A percentile compares a stretch with the other conserved stretches of the same genome.
These are phyloP conservation scores for Gautieria morchelliformis DNA, from an alignment of 768 basidiomycete genomes.

Conservation along the genomic window DNA sequence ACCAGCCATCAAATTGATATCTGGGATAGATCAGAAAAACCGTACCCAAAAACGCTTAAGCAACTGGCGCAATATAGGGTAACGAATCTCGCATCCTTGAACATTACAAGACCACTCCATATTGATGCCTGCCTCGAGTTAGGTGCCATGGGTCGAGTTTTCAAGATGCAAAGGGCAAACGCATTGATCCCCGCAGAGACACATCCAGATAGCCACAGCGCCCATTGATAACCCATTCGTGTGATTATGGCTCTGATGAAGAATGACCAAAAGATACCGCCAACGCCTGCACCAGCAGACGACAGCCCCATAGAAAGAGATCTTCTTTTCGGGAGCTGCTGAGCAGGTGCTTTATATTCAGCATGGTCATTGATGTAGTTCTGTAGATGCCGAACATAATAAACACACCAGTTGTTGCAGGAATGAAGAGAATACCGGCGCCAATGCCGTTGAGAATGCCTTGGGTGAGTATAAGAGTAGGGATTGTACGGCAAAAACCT, in stretches of 20 bases:
- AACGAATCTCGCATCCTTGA: constrained; percentile 5
- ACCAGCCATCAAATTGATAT: background rate
- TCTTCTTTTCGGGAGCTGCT: background rate
- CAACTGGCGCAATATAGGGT: constrained; percentile 5
- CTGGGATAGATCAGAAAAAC: background rate
- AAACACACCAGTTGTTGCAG: background rate
- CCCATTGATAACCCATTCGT: constrained; percentile 4
- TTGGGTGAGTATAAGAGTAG: constrained; percentile 3
- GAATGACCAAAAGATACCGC: constrained; percentile 9
- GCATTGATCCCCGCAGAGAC: background rate
- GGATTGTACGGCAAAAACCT: constrained; percentile 4
- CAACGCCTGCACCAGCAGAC: constrained; percentile 2
- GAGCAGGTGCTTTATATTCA: background rate
- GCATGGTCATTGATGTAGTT: background rate
- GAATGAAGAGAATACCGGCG: constrained; percentile 3
- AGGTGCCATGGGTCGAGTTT: background rate
- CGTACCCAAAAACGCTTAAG: constrained; percentile 6
- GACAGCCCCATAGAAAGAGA: background rate
- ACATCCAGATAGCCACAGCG: constrained; percentile 1
- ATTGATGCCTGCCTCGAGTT: background rate
- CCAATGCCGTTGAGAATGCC: constrained; percentile 2
- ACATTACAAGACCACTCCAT: background rate
- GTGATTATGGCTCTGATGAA: constrained; percentile 2
- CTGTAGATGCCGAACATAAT: background rate
- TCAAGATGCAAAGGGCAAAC: constrained; percentile 1